phyloP scores from a whole-genome alignment of 331 rosid species.

The Rosa hybrid region DNA sequence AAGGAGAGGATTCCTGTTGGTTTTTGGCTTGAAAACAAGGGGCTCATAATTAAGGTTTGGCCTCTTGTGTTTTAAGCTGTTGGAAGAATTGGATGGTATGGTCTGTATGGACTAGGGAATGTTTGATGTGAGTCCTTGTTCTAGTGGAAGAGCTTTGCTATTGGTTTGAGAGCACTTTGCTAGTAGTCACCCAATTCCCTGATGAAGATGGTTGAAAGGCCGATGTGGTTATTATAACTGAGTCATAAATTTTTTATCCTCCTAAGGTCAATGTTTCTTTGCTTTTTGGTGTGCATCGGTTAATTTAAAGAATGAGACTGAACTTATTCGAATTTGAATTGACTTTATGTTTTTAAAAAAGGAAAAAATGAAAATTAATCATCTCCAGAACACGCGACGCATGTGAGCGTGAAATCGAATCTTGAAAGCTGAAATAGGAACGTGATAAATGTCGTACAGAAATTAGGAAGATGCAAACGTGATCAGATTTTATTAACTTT shows the following conservation, averaged over 20 bases:
- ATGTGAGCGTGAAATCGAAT: neutral
- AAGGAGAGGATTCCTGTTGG: constrained; percentile 5
- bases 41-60: constrained; percentile 24
- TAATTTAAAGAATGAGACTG: neutral
- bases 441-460: neutral
- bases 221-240: neutral
- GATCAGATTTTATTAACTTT: neutral
- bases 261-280: neutral
- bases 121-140: neutral
- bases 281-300: neutral
- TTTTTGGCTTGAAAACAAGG: constrained; percentile 43
- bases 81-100: constrained; percentile 3
- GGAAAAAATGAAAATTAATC: neutral
- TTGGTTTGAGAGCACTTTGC: neutral
- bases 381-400: neutral
- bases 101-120: neutral
- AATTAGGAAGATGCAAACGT: neutral
- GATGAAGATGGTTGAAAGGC: neutral
- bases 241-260: neutral
- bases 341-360: too few species aligned
- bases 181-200: neutral
- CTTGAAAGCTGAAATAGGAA: neutral
- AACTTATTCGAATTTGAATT: neutral
- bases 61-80: constrained; percentile 22
- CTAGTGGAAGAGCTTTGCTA: neutral